phyloP scores from a whole-genome alignment of 1,284 basidiomycete genomes.

The Trametes pubescens region DNA sequence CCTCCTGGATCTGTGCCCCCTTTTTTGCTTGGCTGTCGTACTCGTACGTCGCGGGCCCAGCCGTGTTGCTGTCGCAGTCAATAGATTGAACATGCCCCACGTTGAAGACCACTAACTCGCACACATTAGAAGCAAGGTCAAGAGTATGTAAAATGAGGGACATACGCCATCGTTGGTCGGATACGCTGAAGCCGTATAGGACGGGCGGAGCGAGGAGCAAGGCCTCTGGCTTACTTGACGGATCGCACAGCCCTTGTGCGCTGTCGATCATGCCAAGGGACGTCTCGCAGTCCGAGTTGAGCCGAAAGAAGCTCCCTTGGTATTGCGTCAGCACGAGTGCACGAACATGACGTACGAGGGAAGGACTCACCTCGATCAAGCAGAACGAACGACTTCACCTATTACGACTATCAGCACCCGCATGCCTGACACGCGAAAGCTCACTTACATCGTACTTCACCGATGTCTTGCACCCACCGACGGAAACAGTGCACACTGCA shows the following conservation, averaged over 20 bases:
- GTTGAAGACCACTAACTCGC: slow-evolving; percentile 58
- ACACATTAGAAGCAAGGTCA: not conserved
- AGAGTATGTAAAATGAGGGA: slow-evolving; percentile 51
- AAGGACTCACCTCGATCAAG: slow-evolving; percentile 14
- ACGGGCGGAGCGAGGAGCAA: slow-evolving; percentile 59
- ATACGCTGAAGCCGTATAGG: slow-evolving; percentile 65
- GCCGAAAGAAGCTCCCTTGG: not conserved
- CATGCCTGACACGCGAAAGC: not conserved
- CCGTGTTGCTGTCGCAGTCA: slow-evolving; percentile 45
- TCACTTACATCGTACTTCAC: slow-evolving; percentile 3
- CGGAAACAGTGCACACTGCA: not conserved
- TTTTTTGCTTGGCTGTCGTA: too few species aligned
- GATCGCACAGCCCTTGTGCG: not conserved
- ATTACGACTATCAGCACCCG: not conserved
- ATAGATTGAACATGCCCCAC: slow-evolving; percentile 59
- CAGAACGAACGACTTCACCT: slow-evolving; percentile 6
- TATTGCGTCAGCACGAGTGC: not conserved
- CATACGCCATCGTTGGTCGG: slow-evolving; percentile 66
- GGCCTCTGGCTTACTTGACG: slow-evolving; percentile 38
- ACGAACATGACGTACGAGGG: not conserved
- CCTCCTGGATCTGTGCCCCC: too few species aligned
- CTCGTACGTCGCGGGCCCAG: too few species aligned
- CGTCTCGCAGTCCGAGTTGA: not conserved
- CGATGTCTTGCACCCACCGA: not conserved
- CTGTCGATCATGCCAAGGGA: not conserved